A percentile compares a stretch with the other conserved stretches of the same genome.
These are phyloP conservation scores for Sporothrix pallida DNA, from an alignment of 2,329 filamentous ascomycete genomes.

Conservation along the genomic window DNA sequence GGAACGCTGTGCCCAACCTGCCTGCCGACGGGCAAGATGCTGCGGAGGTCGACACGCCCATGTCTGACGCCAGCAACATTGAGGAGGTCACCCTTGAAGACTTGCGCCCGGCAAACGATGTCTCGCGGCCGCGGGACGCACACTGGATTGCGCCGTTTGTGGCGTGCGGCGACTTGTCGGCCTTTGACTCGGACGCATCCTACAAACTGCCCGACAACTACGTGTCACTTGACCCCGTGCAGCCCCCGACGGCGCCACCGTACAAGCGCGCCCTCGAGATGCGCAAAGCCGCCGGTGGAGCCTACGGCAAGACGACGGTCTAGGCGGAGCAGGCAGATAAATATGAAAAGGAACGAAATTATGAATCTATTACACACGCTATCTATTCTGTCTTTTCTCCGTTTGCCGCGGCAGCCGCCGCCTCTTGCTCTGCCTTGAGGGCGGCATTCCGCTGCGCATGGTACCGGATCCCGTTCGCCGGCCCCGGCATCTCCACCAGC, in stretches of 20 bases:
- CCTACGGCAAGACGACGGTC: conserved; percentile 70
- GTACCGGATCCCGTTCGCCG: conserved; percentile 35
- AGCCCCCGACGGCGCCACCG: conserved; percentile 93
- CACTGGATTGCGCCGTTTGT: conserved; percentile 95
- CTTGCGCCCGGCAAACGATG: conserved; percentile 37
- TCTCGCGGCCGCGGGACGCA: conserved; percentile 46
- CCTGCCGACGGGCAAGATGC: background rate
- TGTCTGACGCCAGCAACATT: conserved; percentile 46
- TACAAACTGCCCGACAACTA: conserved; percentile 87
- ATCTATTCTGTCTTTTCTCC: conserved; percentile 9
- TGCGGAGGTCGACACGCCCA: background rate
- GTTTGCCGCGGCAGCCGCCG: background rate
- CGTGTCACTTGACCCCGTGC: conserved; percentile 86
- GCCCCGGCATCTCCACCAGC: conserved; percentile 51
- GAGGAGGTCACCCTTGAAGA: conserved; percentile 60
- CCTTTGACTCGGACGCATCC: conserved; percentile 94
- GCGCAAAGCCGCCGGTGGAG: conserved; percentile 75
- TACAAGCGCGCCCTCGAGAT: conserved; percentile 91
- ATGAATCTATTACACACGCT: background rate
- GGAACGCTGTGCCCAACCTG: conserved; percentile 49
- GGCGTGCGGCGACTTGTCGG: conserved; percentile 93
- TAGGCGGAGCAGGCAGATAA: background rate
- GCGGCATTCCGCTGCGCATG: background rate
- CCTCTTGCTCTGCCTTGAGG: background rate
- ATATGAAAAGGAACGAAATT: background rate